phyloP scores from a whole-genome alignment of 2,329 filamentous ascomycete genomes.

The Apiospora rasikravindrae region DNA sequence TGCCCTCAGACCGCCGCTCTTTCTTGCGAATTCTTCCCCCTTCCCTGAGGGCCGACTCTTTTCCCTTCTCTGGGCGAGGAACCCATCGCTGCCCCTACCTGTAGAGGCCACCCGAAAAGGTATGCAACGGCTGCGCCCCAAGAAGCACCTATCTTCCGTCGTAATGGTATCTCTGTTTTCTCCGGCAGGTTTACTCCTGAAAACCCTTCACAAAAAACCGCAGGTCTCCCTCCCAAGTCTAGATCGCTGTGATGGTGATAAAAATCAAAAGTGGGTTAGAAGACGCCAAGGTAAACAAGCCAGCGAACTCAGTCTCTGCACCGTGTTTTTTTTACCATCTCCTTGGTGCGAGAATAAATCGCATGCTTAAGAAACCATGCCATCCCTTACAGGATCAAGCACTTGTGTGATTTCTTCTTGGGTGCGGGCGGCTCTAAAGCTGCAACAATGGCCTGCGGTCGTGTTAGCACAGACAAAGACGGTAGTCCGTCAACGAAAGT shows the following conservation, averaged over 20 bases:
- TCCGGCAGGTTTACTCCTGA: conserved; percentile 18
- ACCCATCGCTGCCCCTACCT: conserved; percentile 17
- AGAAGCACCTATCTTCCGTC: conserved; percentile 17
- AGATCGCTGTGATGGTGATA: conserved; percentile 25
- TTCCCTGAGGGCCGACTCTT: neutral
- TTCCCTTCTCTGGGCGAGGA: conserved; percentile 3
- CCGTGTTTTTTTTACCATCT: conserved; percentile 6
- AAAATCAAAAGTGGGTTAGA: conserved; percentile 20
- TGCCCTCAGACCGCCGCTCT: neutral
- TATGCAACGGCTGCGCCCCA: conserved; percentile 12
- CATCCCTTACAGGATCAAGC: conserved; percentile 65
- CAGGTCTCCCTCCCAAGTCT: conserved; percentile 21
- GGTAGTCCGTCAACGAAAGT: neutral
- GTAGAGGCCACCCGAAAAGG: conserved; percentile 18
- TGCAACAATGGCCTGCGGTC: conserved; percentile 83
- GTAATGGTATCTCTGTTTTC: conserved; percentile 20
- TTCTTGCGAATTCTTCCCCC: conserved; percentile 4
- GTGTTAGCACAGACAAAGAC: conserved; percentile 22
- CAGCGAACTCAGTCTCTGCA: conserved; percentile 6
- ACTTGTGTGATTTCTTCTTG: conserved; percentile 77
- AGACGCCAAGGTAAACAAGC: conserved; percentile 15
- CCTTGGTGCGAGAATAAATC: neutral
- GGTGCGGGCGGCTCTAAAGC: conserved; percentile 86
- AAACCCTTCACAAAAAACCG: conserved; percentile 18
- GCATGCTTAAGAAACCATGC: conserved; percentile 10